Percentiles rank a stretch among this genome's conserved stretches.
Evolutionary conservation across 257 asterid species (phyloP).

Genomic region (Leptodermis oblonga): DNA sequence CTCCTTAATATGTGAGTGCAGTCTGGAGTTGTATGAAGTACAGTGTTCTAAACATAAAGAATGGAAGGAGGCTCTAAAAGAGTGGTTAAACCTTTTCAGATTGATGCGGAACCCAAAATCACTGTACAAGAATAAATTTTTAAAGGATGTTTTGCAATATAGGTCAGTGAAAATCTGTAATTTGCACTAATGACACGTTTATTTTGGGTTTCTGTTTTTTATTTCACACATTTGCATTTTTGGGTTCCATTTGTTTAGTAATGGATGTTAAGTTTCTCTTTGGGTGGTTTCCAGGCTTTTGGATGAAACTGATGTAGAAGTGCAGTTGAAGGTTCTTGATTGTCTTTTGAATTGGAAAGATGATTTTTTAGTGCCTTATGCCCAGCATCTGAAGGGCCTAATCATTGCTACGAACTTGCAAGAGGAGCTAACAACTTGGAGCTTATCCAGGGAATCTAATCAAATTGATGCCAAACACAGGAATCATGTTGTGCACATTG

Average conservation of each 20-base stretch:
- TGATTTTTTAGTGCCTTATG: constrained; percentile 65
- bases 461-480: constrained; percentile 63
- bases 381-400: constrained; percentile 66
- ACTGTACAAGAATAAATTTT: constrained; percentile 45
- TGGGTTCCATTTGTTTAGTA: background rate
- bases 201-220: background rate
- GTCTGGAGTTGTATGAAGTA: constrained; percentile 37
- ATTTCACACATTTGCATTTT: background rate
- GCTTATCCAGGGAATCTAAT: constrained; percentile 61
- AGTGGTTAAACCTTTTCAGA: constrained; percentile 76
- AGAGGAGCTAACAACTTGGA: constrained; percentile 90
- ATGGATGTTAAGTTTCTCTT: constrained; percentile 5
- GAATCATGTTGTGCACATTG: constrained; percentile 61
- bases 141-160: constrained; percentile 63
- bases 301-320: constrained; percentile 76
- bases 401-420: constrained; percentile 53
- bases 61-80: constrained; percentile 66
- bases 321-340: constrained; percentile 82
- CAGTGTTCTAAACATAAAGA: constrained; percentile 54
- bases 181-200: background rate
- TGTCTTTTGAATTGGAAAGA: constrained; percentile 91
- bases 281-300: constrained; percentile 53
- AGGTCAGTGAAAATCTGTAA: constrained; percentile 45
- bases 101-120: constrained; percentile 65
- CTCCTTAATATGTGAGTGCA: constrained; percentile 28